A percentile compares a stretch with the other conserved stretches of the same genome.
Conservation (phyloP, 106 monocot species). For the Hemerocallis citrina region DNA sequence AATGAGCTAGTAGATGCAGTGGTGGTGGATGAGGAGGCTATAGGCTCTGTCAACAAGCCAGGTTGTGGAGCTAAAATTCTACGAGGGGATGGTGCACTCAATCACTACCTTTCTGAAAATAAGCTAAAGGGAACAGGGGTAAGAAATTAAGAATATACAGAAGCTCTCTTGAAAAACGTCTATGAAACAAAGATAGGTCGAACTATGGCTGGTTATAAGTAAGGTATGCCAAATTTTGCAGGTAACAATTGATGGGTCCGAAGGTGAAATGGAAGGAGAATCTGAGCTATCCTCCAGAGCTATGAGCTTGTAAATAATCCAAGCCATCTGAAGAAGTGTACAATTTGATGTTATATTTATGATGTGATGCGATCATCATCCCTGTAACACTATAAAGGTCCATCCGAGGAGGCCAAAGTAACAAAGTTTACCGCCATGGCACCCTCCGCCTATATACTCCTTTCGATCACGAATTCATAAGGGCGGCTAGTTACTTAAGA, state of each 20-base stretch:
- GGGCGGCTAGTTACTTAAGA: too few relatives aligned
- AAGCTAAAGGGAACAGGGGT: slow-evolving; percentile 17
- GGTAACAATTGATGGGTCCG: slow-evolving; percentile 27
- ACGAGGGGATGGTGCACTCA: slow-evolving; percentile 57
- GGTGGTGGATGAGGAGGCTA: slow-evolving; percentile 60
- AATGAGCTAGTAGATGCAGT: slow-evolving; percentile 69
- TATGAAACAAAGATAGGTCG: background rate
- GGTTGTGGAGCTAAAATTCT: slow-evolving; percentile 76
- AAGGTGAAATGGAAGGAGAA: slow-evolving; percentile 40
- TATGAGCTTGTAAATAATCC: slow-evolving; percentile 56
- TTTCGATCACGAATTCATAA: too few relatives aligned
- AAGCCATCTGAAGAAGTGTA: background rate
- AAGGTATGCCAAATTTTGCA: slow-evolving; percentile 2
- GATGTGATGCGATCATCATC: background rate
- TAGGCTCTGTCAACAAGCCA: slow-evolving; percentile 29
- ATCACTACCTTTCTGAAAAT: slow-evolving; percentile 44
- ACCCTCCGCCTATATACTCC: too few relatives aligned
- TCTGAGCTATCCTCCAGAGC: slow-evolving; percentile 45
- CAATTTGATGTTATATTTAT: background rate
- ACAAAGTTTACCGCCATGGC: too few relatives aligned
- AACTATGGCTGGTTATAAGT: background rate
- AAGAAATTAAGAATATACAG: slow-evolving; percentile 1
- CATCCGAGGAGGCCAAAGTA: too few relatives aligned
- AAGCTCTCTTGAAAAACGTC: background rate
- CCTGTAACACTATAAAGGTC: too few relatives aligned